Evolutionary conservation across 2,329 filamentous ascomycete species (phyloP).

Genomic region (Alternaria burnsii): DNA sequence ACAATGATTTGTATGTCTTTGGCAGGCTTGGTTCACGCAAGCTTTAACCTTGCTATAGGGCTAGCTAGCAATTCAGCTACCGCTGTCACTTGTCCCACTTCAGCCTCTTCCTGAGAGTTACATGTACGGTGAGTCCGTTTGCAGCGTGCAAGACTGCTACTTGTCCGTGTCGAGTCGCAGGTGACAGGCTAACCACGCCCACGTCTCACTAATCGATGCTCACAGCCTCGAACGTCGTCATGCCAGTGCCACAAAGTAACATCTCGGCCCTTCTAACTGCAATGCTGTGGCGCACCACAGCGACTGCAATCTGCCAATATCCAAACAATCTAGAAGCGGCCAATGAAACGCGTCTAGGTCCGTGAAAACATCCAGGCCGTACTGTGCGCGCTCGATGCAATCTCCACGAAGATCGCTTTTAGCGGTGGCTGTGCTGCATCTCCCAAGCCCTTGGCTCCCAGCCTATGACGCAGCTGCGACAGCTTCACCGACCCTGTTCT

Average conservation of each 20-base stretch:
- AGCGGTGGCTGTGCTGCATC: slow-evolving; percentile 11
- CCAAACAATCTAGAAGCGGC: neutral
- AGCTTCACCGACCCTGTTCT: slow-evolving; percentile 15
- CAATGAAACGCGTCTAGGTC: neutral
- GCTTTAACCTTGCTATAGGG: neutral
- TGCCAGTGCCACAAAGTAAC: neutral
- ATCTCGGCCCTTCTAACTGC: neutral
- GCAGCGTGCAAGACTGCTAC: neutral
- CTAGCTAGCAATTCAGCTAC: neutral
- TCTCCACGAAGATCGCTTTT: neutral
- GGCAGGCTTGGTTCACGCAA: slow-evolving; percentile 6
- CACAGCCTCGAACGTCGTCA: slow-evolving; percentile 4
- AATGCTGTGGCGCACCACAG: slow-evolving; percentile 6
- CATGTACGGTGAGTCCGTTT: slow-evolving; percentile 1
- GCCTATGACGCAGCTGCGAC: slow-evolving; percentile 15
- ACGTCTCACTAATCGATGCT: neutral
- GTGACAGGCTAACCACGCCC: slow-evolving; percentile 1
- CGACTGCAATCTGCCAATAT: neutral
- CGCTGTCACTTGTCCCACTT: neutral
- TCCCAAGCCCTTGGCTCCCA: slow-evolving; percentile 19
- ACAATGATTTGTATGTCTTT: slow-evolving; percentile 18
- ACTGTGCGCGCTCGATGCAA: neutral
- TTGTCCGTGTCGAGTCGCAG: neutral
- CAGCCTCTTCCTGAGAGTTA: neutral
- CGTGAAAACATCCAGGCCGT: neutral